Base-by-base conservation (phyloP, 208 protist genomes). In the Vickermania ingenoplastis region DNA sequence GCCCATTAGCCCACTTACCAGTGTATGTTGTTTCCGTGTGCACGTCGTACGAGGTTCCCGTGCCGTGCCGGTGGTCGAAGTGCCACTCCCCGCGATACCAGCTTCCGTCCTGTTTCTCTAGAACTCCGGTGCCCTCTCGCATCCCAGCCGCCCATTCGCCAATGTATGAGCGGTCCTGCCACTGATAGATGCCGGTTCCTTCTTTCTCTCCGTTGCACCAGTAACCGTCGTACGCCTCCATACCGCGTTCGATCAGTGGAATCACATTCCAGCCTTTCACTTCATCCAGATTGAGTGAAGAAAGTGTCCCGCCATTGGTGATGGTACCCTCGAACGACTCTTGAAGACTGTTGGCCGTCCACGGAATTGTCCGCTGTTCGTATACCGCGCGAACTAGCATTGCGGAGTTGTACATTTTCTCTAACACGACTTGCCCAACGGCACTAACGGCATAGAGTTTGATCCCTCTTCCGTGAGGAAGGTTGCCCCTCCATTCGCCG, bases 171-270 rank as follows among this genome's bases (percentile, higher is more conserved):
- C 76, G 69, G 63, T 90, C 85, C 17, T 48, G 17, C 84, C 89
- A 92, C 70, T 91, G 82, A 69, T 95, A 92, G 17, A 82, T 69
- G 22, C 87, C 90, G 29, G 51, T 48, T 36, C 87, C 90, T 27
- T 92, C 74, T 60, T 92, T 89, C 7, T 61, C 61, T 49, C 83
- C 84, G 41, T 72, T 59, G 2, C 63, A 60, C 89, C 92, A 97
- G 56, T 94, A 76, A 13, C 92, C 92, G 17, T 90, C 77, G 73
- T 97, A 97, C 41, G 88, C 71, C 67, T 97, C 89, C 2, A 89
- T 65, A 31, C 61, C 67, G 24, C 63, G 59, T 22, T 63, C 55
- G 13, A 62, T 30, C 23, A 41, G 63, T 25, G 13, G 27, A 45
- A 62, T 62, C 31, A 62, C 27, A 3, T 41, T 56, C 55, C 63